Evolutionary conservation across 2,329 filamentous ascomycete genomes (phyloP), one percentile per base, ranked within the genome.

Genomic region (Exophiala sp.): DNA sequence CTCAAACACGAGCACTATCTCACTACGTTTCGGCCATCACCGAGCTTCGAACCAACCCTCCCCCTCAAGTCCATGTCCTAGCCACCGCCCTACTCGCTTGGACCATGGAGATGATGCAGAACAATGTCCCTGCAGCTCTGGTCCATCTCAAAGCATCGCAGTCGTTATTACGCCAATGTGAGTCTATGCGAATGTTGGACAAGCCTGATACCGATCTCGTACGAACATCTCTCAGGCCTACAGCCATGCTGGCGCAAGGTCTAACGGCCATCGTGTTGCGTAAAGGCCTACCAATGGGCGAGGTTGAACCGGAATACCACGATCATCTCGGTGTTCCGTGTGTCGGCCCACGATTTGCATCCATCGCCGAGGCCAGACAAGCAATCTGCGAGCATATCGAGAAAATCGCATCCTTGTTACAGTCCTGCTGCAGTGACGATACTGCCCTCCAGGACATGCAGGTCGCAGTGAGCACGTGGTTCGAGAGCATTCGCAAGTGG

Each of bases 1-100:
- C 36, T 5, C 36, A 44, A 9, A 34, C 40, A 6, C 38, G 18
- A 20, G 50, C 45, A 5, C 32, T 50, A 5, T 41, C 29, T 6
- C 46, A 50, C 39, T 57, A 54, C 36, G 40, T 52, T 29, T 46
- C 50, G 8, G 50, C 50, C 34, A 45, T 57, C 2, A 45, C 43
- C 36, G 45, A 35, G 3, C 45, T 57, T 36, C 29, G 47, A 11
- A 39, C 14, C 39, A 48, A 40, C 7, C 39, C 47, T 8, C 43
- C 46, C 3, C 41, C 45, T 1, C 48, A 54, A 24, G 8, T 54
- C 36, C 32, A 57, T 11, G 47, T 48, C 32, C 29, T 52, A 34
- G 35, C 50, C 14, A 50, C 50, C n/a, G 38, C 42, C 14, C 42
- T 57, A 2, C 20, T 57, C 18, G 45, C 45, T 2, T 57, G 54